Evolutionary conservation across 2,329 filamentous ascomycete genomes (phyloP), one percentile per base, ranked within the genome.

Genomic region (Chaetomiaceae sp.): DNA sequence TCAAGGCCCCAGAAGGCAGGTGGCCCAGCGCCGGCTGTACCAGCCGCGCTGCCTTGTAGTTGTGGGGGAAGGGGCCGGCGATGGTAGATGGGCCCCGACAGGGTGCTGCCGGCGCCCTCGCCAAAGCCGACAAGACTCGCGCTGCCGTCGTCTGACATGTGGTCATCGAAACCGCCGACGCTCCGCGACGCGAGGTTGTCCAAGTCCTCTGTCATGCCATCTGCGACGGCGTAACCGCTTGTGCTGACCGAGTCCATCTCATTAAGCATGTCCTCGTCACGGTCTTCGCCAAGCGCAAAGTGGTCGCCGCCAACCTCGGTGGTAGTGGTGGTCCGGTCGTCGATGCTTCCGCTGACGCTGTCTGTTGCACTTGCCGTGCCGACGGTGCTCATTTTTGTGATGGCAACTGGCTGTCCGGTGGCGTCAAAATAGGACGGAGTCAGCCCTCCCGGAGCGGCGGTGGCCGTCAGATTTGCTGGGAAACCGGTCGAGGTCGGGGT

Each of bases 81-180:
- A 66, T 79, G 73, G 70, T 87, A 78, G 64, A 87, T 86, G 34
- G 88, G 88, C 0, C 89, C 89, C 53, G 84, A 89, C 51, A 91
- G 84, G 5, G 89, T 89, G 66, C 86, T 89, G 59, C 86, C 88
- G 9, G 92, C 91, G 30, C 91, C 92, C 67, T 96, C 91, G 44
- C 92, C 92, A 60, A 96, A 96, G 0, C 87, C 92, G 9, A 96
- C 92, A 5, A 96, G 76, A 56, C 86, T 92, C 2, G 85, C 88
- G 46, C 83, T 85, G 7, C 85, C 86, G 62, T 95, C 89, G 61
- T 95, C 90, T 61, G 87, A 92, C 77, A 93, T 86, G 53, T 86
- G 87, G 58, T 89, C 87, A 54, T 81, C 77, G 52, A 72, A 79
- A 4, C 72, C 76, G 17, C 72, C 73, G 2, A 74, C 69, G 33